phyloP scores from a whole-genome alignment of 352 stramenopile species.

The Pythium utonaiense region DNA sequence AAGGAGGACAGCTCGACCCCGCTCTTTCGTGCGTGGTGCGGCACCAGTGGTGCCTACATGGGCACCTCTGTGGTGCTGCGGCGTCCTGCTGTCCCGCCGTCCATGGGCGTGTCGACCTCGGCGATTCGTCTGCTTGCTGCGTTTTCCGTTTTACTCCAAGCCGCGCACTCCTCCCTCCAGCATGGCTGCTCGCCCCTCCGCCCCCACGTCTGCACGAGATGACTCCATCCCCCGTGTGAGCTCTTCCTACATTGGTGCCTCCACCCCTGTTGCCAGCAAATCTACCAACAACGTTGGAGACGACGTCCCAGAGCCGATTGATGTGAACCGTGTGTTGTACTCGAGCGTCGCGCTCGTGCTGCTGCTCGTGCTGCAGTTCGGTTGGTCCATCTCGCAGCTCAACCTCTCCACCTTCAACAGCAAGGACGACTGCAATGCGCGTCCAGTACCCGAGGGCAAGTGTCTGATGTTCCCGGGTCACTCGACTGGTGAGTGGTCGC shows the following conservation, averaged over 20 bases:
- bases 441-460: constrained; percentile 23
- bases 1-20: neutral
- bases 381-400: constrained; percentile 59
- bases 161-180: neutral
- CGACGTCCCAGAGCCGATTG: neutral
- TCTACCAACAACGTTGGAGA: neutral
- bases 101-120: no score
- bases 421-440: constrained; percentile 36
- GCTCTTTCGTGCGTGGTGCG: neutral
- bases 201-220: neutral
- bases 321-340: constrained; percentile 31
- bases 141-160: neutral
- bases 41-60: no score
- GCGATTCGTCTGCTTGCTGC: neutral
- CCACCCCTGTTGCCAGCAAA: neutral
- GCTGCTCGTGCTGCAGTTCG: constrained; percentile 51
- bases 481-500: constrained; percentile 34
- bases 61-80: neutral
- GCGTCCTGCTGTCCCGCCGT: neutral
- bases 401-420: constrained; percentile 62
- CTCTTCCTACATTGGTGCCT: neutral
- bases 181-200: neutral
- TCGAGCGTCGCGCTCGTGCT: constrained; percentile 43
- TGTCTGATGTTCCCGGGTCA: constrained; percentile 38
- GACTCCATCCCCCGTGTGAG: neutral